Conservation (phyloP, 108 stramenopile species). For the Parmales sp. region DNA sequence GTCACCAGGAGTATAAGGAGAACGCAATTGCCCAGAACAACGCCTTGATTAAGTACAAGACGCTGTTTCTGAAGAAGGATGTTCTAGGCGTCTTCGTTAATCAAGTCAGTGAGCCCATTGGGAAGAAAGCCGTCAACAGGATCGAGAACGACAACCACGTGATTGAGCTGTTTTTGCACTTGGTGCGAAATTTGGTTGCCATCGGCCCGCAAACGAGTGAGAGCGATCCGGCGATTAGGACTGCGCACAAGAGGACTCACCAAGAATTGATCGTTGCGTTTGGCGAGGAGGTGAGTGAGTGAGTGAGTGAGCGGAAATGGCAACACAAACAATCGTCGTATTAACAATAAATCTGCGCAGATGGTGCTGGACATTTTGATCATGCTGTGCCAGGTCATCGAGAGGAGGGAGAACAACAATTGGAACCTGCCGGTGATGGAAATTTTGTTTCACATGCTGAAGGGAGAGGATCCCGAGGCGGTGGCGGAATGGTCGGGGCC, state of each 20-base stretch:
- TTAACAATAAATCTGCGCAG: too few relatives aligned
- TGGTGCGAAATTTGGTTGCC: slow-evolving; percentile 64
- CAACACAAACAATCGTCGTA: too few relatives aligned
- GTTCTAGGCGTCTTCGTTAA: slow-evolving; percentile 67
- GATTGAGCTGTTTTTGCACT: slow-evolving; percentile 73
- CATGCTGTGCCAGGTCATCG: slow-evolving; percentile 64
- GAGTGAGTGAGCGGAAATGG: too few relatives aligned
- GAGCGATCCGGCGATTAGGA: background rate
- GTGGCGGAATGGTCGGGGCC: too few relatives aligned
- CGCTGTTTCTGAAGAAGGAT: slow-evolving; percentile 49
- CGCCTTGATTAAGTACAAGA: slow-evolving; percentile 65
- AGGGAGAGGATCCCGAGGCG: too few relatives aligned
- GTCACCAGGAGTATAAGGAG: too few relatives aligned
- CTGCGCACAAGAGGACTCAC: slow-evolving; percentile 16
- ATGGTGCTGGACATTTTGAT: slow-evolving; percentile 67
- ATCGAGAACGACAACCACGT: slow-evolving; percentile 64
- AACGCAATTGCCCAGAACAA: slow-evolving; percentile 68
- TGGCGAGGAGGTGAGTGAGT: slow-evolving; percentile 56
- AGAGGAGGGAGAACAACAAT: slow-evolving; percentile 32
- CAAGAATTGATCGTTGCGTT: slow-evolving; percentile 56
- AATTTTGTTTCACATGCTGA: slow-evolving; percentile 56
- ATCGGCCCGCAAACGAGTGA: slow-evolving; percentile 29
- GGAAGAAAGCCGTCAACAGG: slow-evolving; percentile 42
- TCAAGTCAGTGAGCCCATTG: slow-evolving; percentile 64
- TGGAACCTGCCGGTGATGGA: slow-evolving; percentile 81